Evolutionary conservation across 192 early-diverging fungal species (phyloP).

Genomic region (Umbelopsis sp.): DNA sequence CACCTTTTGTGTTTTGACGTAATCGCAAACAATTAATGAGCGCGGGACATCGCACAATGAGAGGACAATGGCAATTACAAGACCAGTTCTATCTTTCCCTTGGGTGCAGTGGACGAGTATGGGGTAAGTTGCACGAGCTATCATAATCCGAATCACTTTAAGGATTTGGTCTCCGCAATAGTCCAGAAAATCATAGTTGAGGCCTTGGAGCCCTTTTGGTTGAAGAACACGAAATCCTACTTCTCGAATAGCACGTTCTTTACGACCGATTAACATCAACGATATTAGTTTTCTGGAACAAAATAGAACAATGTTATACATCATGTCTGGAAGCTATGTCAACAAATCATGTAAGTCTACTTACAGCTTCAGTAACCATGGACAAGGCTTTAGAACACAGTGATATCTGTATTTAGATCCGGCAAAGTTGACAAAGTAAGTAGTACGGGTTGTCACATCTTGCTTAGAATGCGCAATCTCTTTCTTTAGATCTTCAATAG

Average conservation of each 20-base stretch:
- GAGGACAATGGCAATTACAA: slow-evolving; percentile 56
- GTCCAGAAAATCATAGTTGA: slow-evolving; percentile 44
- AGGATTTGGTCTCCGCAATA: slow-evolving; percentile 41
- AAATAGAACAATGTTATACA: neutral
- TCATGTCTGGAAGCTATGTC: neutral
- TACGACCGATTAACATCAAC: slow-evolving; percentile 29
- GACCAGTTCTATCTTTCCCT: slow-evolving; percentile 72
- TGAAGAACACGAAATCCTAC: slow-evolving; percentile 33
- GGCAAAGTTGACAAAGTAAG: slow-evolving; percentile 39
- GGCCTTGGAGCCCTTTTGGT: slow-evolving; percentile 41
- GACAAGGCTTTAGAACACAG: slow-evolving; percentile 32
- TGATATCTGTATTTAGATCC: slow-evolving; percentile 32
- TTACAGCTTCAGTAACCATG: slow-evolving; percentile 27
- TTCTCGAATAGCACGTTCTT: slow-evolving; percentile 27
- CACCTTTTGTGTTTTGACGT: slow-evolving; percentile 50
- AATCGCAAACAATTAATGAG: slow-evolving; percentile 58
- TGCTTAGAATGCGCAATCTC: neutral
- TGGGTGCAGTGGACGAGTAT: slow-evolving; percentile 68
- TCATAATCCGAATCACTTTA: slow-evolving; percentile 54
- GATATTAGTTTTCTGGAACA: slow-evolving; percentile 33
- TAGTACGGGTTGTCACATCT: slow-evolving; percentile 3
- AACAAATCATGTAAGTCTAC: neutral
- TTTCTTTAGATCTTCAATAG: neutral
- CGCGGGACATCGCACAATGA: slow-evolving; percentile 56
- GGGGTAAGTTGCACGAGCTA: slow-evolving; percentile 56